A percentile compares a stretch with the other conserved stretches of the same genome.
phyloP scores from a whole-genome alignment of 2,329 filamentous ascomycete species.

The Thielaviopsis populi region DNA sequence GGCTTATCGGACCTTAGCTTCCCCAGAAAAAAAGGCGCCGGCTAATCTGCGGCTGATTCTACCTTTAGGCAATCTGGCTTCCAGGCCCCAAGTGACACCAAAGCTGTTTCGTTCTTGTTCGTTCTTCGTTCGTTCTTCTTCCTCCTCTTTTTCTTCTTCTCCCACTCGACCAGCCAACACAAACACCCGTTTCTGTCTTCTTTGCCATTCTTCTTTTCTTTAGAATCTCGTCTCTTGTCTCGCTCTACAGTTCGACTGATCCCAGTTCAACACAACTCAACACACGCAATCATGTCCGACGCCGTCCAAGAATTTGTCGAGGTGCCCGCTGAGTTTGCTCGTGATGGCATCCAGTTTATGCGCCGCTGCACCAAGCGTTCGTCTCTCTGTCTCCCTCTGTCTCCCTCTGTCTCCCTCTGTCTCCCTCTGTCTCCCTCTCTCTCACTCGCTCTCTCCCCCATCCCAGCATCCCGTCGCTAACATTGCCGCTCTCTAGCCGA shows the following conservation, averaged over 20 bases:
- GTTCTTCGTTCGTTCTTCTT: background rate
- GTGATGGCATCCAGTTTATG: slow-evolving; percentile 47
- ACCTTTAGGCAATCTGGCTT: background rate
- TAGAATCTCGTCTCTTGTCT: no score
- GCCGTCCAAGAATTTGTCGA: slow-evolving; percentile 57
- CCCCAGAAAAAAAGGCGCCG: background rate
- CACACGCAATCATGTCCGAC: slow-evolving; percentile 38
- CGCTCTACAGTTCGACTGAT: no score
- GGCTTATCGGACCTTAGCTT: background rate
- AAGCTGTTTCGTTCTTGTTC: no score
- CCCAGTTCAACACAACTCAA: no score
- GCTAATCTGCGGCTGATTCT: background rate
- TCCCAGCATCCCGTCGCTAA: slow-evolving; percentile 7
- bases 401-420: no score
- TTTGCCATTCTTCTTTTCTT: no score
- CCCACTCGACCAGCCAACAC: no score
- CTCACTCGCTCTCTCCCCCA: no score
- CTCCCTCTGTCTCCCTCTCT: slow-evolving; percentile 16
- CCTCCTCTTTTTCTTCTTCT: background rate
- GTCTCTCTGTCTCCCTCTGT: slow-evolving; percentile 20
- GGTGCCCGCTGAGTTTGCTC: slow-evolving; percentile 49
- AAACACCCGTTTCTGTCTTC: no score
- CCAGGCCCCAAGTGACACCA: no score
- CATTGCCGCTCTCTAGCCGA: slow-evolving; percentile 22
- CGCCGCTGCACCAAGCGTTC: slow-evolving; percentile 47